These are phyloP conservation scores for Mycena sanguinolenta DNA, from an alignment of 768 basidiomycete genomes.

Conservation along the genomic window DNA sequence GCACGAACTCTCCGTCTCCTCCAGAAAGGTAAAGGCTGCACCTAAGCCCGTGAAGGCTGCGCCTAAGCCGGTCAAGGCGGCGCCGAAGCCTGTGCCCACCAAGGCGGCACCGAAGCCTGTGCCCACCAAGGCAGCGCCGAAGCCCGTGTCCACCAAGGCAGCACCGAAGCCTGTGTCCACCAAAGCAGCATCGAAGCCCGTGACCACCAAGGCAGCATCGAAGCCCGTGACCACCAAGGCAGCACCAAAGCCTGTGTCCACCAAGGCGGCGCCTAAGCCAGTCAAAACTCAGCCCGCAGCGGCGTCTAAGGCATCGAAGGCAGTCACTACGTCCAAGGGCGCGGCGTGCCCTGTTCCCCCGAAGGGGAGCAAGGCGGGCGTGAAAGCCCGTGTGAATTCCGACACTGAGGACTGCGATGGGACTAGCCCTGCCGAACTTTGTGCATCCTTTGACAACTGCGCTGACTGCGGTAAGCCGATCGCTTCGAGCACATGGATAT, in stretches of 20 bases:
- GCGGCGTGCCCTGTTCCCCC: neutral
- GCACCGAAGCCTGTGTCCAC: neutral
- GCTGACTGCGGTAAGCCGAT: conserved; percentile 4
- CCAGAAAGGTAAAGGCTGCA: neutral
- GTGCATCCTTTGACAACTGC: neutral
- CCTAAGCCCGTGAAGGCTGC: neutral
- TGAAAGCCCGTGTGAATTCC: conserved; percentile 1
- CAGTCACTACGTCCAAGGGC: conserved; percentile 1
- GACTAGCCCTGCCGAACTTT: neutral
- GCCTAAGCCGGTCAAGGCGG: neutral
- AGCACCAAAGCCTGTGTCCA: neutral
- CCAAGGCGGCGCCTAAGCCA: neutral
- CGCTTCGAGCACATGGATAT: neutral
- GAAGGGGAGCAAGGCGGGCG: conserved; percentile 6
- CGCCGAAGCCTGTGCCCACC: too few species aligned
- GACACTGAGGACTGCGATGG: neutral
- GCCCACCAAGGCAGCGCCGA: too few species aligned
- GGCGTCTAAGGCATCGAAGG: neutral
- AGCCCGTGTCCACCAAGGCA: neutral
- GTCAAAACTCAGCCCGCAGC: neutral
- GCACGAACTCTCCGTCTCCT: neutral
- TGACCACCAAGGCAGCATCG: neutral
- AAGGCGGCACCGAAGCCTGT: neutral
- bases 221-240: neutral
- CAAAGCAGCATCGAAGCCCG: neutral